Evolutionary conservation across 441 rosid species (phyloP).

Genomic region (Pelargonium cotyledonis): DNA sequence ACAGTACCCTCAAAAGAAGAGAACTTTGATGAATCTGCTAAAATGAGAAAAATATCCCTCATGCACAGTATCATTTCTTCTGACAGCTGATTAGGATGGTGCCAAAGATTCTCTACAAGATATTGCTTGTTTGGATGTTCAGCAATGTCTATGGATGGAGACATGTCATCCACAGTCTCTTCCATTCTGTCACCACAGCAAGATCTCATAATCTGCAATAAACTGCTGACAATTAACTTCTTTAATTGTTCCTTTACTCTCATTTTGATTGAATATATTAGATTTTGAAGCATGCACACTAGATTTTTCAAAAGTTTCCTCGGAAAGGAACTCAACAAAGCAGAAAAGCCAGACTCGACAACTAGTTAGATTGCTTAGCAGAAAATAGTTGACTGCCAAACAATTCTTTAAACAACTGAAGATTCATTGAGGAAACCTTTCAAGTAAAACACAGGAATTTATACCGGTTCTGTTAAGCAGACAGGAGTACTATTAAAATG

Average conservation of each 20-base stretch:
- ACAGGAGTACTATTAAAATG: slow-evolving; percentile 25
- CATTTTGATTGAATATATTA: not conserved
- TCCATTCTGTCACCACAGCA: slow-evolving; percentile 29
- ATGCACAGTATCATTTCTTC: slow-evolving; percentile 67
- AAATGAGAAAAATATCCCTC: slow-evolving; percentile 56
- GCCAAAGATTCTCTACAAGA: slow-evolving; percentile 39
- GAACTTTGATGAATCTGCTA: slow-evolving; percentile 44
- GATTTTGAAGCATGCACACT: not conserved
- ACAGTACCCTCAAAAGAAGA: slow-evolving; percentile 29
- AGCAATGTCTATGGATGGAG: slow-evolving; percentile 17
- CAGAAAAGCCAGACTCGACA: not conserved
- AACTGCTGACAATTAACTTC: slow-evolving; percentile 14
- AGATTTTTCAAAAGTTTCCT: not conserved
- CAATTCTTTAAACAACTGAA: not conserved
- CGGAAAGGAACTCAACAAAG: not conserved
- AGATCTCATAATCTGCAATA: slow-evolving; percentile 35
- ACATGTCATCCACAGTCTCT: slow-evolving; percentile 18
- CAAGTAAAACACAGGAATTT: slow-evolving; percentile 1
- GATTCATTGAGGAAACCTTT: not conserved
- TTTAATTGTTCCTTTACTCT: not conserved
- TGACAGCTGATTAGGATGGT: slow-evolving; percentile 47
- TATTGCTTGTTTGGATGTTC: slow-evolving; percentile 18
- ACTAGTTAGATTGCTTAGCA: no score
- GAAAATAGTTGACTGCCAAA: no score
- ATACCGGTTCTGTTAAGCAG: slow-evolving; percentile 40